Evolutionary conservation across 352 stramenopile species (phyloP).

Genomic region (Pythium sukuiense): DNA sequence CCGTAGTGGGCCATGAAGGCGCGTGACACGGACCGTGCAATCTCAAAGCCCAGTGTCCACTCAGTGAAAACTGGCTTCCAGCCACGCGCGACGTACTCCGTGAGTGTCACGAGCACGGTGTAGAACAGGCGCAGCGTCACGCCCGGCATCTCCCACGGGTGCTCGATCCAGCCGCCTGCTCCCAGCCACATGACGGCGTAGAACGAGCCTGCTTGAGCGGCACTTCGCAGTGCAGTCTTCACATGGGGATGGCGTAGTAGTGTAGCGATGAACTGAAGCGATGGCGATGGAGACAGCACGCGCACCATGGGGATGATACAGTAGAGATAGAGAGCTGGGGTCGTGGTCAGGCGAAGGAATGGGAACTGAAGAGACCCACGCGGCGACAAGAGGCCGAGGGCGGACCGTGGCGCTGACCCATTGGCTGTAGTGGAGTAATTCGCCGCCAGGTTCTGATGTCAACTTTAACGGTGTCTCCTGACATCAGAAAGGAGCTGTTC

Average conservation of each 20-base stretch:
- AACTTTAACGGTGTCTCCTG: too few species aligned
- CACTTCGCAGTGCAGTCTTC: constrained; percentile 1
- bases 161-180: constrained; percentile 23
- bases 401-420: neutral
- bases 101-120: constrained; percentile 11
- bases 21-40: constrained; percentile 19
- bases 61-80: constrained; percentile 20
- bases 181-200: constrained; percentile 12
- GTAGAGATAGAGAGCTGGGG: neutral
- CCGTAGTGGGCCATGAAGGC: constrained; percentile 20
- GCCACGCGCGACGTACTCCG: constrained; percentile 26
- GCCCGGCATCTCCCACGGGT: constrained; percentile 15
- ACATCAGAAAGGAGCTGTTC: neutral
- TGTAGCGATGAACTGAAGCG: neutral
- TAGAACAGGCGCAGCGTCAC: constrained; percentile 16
- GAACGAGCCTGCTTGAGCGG: constrained; percentile 18
- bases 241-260: neutral
- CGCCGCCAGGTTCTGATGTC: neutral
- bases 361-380: neutral
- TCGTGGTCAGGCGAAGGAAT: neutral
- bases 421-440: neutral
- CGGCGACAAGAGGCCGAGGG: too few species aligned
- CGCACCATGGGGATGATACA: neutral
- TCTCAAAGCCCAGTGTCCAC: constrained; percentile 31
- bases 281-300: neutral